Conservation (phyloP, 2,329 filamentous ascomycete species). For the Endothia cerciana region DNA sequence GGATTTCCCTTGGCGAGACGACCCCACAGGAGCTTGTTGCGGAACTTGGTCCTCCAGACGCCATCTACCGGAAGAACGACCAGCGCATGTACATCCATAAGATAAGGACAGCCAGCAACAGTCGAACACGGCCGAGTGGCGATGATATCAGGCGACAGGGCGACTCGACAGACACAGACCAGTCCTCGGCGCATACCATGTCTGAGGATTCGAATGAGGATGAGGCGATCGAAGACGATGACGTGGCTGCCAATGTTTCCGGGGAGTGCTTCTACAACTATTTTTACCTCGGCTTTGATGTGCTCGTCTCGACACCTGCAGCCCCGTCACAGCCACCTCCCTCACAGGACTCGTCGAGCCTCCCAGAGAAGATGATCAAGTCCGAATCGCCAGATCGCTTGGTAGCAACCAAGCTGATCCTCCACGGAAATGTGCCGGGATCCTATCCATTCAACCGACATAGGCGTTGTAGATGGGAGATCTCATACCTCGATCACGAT, state of each 20-base stretch:
- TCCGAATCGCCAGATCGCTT: slow-evolving; percentile 63
- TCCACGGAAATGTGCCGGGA: slow-evolving; percentile 93
- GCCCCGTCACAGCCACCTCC: slow-evolving; percentile 67
- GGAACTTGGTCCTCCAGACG: slow-evolving; percentile 89
- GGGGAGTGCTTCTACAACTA: slow-evolving; percentile 96
- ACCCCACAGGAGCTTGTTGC: slow-evolving; percentile 90
- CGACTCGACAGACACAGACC: slow-evolving; percentile 72
- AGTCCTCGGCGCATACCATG: slow-evolving; percentile 72
- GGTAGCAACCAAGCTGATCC: slow-evolving; percentile 86
- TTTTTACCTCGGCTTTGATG: slow-evolving; percentile 92
- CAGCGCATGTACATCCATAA: slow-evolving; percentile 86
- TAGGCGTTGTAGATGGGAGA: slow-evolving; percentile 84
- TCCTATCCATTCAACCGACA: slow-evolving; percentile 97
- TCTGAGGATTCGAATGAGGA: slow-evolving; percentile 71
- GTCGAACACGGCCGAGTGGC: slow-evolving; percentile 50
- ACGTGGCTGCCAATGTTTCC: slow-evolving; percentile 56
- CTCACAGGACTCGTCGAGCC: slow-evolving; percentile 39
- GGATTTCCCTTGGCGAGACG: slow-evolving; percentile 80
- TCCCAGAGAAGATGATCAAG: slow-evolving; percentile 43
- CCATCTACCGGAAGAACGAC: slow-evolving; percentile 90
- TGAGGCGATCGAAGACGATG: slow-evolving; percentile 61
- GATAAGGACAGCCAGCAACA: slow-evolving; percentile 57
- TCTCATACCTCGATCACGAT: slow-evolving; percentile 60
- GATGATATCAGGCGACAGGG: slow-evolving; percentile 53
- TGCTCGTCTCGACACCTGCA: slow-evolving; percentile 81